A percentile compares a stretch with the other conserved stretches of the same genome.
These are phyloP conservation scores for Phytophthora cryptogea DNA, from an alignment of 352 stramenopile genomes.

Conservation along the genomic window DNA sequence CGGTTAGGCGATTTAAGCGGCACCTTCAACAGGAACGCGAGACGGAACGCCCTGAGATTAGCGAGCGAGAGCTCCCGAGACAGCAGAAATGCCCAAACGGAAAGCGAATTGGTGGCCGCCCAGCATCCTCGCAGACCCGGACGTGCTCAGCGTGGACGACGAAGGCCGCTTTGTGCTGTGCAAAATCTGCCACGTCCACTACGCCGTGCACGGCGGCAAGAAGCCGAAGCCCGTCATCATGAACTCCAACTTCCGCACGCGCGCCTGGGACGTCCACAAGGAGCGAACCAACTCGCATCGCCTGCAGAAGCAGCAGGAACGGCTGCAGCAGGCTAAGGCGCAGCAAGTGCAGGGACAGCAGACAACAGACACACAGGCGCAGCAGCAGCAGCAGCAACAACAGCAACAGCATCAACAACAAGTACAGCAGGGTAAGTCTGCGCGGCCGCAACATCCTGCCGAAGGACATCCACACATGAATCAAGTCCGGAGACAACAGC, in stretches of 20 bases:
- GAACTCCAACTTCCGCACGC: conserved; percentile 82
- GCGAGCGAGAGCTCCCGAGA: not conserved
- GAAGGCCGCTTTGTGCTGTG: conserved; percentile 79
- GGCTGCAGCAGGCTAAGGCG: conserved; percentile 30
- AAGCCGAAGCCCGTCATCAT: conserved; percentile 83
- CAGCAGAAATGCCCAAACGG: conserved; percentile 62
- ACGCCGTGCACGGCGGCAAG: conserved; percentile 80
- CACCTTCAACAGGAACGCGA: conserved; percentile 4
- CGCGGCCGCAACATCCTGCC: not conserved
- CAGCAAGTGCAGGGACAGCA: conserved; percentile 19
- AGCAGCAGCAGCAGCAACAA: conserved; percentile 19
- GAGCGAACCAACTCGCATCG: conserved; percentile 81
- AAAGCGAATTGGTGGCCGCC: conserved; percentile 79
- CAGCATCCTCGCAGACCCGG: conserved; percentile 67
- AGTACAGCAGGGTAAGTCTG: not conserved
- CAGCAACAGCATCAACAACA: conserved; percentile 6
- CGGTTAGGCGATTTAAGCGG: not conserved
- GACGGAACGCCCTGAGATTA: not conserved
- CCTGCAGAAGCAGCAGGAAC: conserved; percentile 65
- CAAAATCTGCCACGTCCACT: conserved; percentile 85
- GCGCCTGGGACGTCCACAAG: conserved; percentile 84
- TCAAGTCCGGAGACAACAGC: conserved; percentile 40
- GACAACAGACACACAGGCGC: conserved; percentile 1
- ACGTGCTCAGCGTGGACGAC: conserved; percentile 81
- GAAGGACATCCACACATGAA: conserved; percentile 19